phyloP scores from a whole-genome alignment of 2,329 filamentous ascomycete genomes.

The Fusarium citri region DNA sequence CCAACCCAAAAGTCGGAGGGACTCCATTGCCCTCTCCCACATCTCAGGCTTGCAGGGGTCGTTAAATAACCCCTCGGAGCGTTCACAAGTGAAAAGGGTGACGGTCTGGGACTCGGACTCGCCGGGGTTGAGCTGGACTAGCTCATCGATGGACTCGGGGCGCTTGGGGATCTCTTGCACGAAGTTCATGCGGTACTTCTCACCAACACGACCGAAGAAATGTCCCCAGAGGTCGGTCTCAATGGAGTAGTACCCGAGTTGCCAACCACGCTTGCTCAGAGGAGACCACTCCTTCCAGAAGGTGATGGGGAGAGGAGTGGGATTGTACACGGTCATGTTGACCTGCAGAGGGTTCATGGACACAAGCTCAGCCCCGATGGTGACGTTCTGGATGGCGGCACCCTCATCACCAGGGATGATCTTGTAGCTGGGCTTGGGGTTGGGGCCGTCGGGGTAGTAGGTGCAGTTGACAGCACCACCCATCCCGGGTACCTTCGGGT shows the following conservation, averaged over 20 bases:
- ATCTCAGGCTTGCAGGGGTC: not conserved
- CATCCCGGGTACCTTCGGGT: not conserved
- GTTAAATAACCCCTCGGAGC: rapidly evolving
- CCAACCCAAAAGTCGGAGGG: not conserved
- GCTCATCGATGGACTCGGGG: not conserved
- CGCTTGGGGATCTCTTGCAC: not conserved
- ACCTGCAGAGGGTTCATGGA: not conserved
- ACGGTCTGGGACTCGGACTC: not conserved
- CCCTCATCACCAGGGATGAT: not conserved
- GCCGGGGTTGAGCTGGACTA: not conserved
- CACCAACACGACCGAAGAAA: not conserved
- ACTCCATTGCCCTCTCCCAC: not conserved
- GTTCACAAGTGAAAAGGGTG: not conserved
- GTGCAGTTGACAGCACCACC: not conserved
- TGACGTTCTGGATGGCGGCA: not conserved
- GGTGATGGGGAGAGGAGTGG: not conserved
- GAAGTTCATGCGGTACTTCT: not conserved
- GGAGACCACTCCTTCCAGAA: slow-evolving; percentile 3
- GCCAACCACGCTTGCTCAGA: not conserved
- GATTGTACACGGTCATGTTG: not conserved
- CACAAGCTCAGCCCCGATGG: not conserved
- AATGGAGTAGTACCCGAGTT: not conserved
- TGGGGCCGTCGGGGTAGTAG: not conserved
- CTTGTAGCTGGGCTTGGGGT: not conserved
- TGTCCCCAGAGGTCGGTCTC: not conserved